Evolutionary conservation across 306 rosid species (phyloP), one percentile per base, ranked within the genome.

Genomic region (Vigna trinervia): DNA sequence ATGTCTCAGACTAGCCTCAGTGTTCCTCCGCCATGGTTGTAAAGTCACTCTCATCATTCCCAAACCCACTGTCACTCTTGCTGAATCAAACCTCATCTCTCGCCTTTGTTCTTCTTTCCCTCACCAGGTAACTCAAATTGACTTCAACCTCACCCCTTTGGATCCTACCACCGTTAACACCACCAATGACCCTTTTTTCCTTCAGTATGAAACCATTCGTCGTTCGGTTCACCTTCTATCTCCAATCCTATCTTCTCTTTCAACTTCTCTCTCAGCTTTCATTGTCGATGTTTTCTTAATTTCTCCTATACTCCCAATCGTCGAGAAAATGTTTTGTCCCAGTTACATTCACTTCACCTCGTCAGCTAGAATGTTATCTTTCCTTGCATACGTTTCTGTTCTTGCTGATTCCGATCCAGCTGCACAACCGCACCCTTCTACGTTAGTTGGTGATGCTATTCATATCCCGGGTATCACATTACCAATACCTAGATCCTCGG

Each of bases 121-220:
- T 4, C 2, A 64, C 4, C 82, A 79, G 36, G 50, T 68, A 12
- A 56, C 47, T 36, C 69, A 43, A 4, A 5, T 68, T 6, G 69
- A 77, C 45, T 32, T 68, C 5, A 59, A 68, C 4, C 69, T 68
- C 20, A 39, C 4, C 19, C 38, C 60, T 56, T 0, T 68, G 5
- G 69, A 77, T 12, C 74, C 67, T 3, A 5, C 80, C 43, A 1
- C 66, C 0, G 83, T 30, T 1, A 84, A 82, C 47, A 45, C 88
- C 47, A 45, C 88, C 60, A 56, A 53, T 1, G 93, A 89, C 78
- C 93, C 88, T 5, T 83, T 89, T 62, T 83, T 14, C 4, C 78
- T 81, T 17, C 76, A 32, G 1, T 83, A 2, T 2, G 64, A 58
- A 58, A 26, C 38, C 38, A 58, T 58, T 12, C 64, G 64, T 58